Evolutionary conservation across 2,329 filamentous ascomycete species (phyloP).

Genomic region (Penicillium sp.): DNA sequence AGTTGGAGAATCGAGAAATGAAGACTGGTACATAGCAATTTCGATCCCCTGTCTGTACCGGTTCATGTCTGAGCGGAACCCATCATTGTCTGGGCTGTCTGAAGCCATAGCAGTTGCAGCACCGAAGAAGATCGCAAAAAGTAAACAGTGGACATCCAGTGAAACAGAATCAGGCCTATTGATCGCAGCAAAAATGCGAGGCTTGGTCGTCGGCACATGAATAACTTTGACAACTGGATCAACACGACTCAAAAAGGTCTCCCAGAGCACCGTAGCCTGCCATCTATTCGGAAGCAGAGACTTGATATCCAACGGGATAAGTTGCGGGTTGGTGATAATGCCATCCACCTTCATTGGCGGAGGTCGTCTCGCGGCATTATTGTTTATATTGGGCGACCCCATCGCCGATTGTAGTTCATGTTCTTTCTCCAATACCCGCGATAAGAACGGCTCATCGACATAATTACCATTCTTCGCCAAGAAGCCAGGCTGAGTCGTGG

Average conservation of each 20-base stretch:
- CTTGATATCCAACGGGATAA: conserved; percentile 10
- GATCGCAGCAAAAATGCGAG: conserved; percentile 30
- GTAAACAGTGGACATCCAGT: conserved; percentile 23
- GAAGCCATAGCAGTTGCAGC: conserved; percentile 23
- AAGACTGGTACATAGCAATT: conserved; percentile 39
- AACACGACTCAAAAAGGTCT: conserved; percentile 28
- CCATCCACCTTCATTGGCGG: conserved; percentile 22
- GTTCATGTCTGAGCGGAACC: conserved; percentile 12
- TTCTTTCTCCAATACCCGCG: conserved; percentile 28
- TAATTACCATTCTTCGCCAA: conserved; percentile 28
- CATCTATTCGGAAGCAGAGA: conserved; percentile 22
- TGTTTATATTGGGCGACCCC: conserved; percentile 10
- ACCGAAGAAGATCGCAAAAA: conserved; percentile 31
- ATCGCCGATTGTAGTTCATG: conserved; percentile 27
- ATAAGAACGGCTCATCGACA: conserved; percentile 30
- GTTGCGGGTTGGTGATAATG: conserved; percentile 21
- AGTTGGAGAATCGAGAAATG: conserved; percentile 45
- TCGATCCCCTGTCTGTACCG: conserved; percentile 35
- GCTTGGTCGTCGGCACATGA: conserved; percentile 30
- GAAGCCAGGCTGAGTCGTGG: conserved; percentile 14
- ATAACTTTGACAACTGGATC: conserved; percentile 31
- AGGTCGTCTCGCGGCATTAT: conserved; percentile 2
- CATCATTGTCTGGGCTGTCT: conserved; percentile 16
- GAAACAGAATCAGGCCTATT: conserved; percentile 18
- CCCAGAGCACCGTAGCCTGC: conserved; percentile 30